These are phyloP conservation scores for Heterobasidion annosum DNA, from an alignment of 1,284 basidiomycete species.

Conservation along the genomic window DNA sequence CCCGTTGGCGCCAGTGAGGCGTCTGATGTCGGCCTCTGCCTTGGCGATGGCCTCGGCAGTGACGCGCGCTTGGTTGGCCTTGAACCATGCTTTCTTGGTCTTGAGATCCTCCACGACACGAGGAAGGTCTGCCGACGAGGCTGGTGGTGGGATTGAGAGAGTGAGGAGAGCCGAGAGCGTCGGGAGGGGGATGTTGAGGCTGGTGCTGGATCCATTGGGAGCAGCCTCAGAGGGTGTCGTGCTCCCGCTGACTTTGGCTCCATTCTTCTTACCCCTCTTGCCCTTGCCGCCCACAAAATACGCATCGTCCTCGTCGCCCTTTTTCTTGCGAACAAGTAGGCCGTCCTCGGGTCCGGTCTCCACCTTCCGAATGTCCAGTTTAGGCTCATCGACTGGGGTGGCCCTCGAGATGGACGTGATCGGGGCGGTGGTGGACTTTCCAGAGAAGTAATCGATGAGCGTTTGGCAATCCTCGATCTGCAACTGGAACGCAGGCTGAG, in stretches of 20 bases:
- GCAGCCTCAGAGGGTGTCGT: slow-evolving; percentile 27
- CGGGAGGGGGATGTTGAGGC: slow-evolving; percentile 76
- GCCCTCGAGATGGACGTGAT: slow-evolving; percentile 23
- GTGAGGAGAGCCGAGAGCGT: slow-evolving; percentile 84
- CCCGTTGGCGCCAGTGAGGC: slow-evolving; percentile 44
- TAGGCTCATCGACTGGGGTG: slow-evolving; percentile 61
- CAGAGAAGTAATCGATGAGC: slow-evolving; percentile 85
- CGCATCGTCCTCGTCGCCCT: slow-evolving; percentile 74
- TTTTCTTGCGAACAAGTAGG: slow-evolving; percentile 84
- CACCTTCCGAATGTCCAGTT: slow-evolving; percentile 81
- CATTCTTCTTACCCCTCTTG: slow-evolving; percentile 61
- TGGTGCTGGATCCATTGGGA: slow-evolving; percentile 17
- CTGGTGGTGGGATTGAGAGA: slow-evolving; percentile 88
- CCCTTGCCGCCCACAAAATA: slow-evolving; percentile 75
- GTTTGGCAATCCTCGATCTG: slow-evolving; percentile 97
- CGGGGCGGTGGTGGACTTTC: slow-evolving; percentile 51
- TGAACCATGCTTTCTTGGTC: slow-evolving; percentile 94
- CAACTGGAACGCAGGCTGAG: slow-evolving; percentile 82
- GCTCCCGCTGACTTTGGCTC: slow-evolving; percentile 32
- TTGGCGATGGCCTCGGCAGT: slow-evolving; percentile 70
- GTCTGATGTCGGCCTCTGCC: slow-evolving; percentile 73
- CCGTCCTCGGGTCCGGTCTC: slow-evolving; percentile 63
- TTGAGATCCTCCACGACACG: slow-evolving; percentile 87
- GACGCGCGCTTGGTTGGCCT: slow-evolving; percentile 63
- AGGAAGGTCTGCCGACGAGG: slow-evolving; percentile 68